Base-by-base conservation (phyloP, 23 red algal species). In the Cyanidiococcus yangmingshanensis region DNA sequence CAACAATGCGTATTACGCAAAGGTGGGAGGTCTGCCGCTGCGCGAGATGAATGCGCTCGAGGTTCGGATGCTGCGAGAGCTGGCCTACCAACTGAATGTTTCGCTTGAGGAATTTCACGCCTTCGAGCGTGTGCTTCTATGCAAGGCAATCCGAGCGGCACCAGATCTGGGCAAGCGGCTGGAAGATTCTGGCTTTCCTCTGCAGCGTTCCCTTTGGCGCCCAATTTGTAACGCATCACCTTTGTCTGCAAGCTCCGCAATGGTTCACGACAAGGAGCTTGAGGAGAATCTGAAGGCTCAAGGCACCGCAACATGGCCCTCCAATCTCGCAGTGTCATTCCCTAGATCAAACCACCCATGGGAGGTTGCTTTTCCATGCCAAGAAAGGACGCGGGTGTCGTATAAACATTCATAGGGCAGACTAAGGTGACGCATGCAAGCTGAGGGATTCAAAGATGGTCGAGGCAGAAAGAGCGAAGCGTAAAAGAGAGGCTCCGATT, bases 1-100 rank as follows among this genome's bases (percentile, higher is more conserved):
- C 77, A 90, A 92, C 59, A 87, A 89, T 74, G 40, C 76, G 50
- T 98, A 90, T 41, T 98, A 90, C 74, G 74, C 88, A 0, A 89
- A 91, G 77, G 87, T 98, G 2, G 94, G 88, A 25, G 89, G 89
- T 37, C 37, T 91, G 18, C 83, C 86, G 0, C 26, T 83, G 59
- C 51, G 39, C 58, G 94, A 98, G 54, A 57, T 91, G 17, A 80
- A 87, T 37, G 76, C 83, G 27, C 80, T 98, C 1, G 94, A 98
- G 75, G 54, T 89, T 50, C 79, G 82, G 16, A 81, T 98, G 76
- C 82, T 98, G 37, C 37, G 71, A 54, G 77, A 79, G 30, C 79
- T 96, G 0, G 54, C 85, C 54, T 96, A 83, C 37, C 76, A 77
- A 57, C 76, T 96, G 57, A 50, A 85, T 74, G 80, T 96, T 15